Base-by-base conservation (phyloP, 2,329 filamentous ascomycete genomes). In the Fragosphaeria purpurea region DNA sequence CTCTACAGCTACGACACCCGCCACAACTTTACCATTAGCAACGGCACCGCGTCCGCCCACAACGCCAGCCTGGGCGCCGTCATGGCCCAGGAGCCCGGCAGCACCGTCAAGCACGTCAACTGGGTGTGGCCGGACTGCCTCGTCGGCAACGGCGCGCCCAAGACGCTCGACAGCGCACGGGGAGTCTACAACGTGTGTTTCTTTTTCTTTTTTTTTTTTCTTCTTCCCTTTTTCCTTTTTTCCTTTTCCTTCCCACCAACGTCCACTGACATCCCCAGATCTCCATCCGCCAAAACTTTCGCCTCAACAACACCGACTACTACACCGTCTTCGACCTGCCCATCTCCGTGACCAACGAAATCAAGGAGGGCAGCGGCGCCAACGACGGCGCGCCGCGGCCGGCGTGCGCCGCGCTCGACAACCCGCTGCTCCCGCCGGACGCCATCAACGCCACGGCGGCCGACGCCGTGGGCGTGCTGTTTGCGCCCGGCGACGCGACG, bases 261-360 rank as follows among this genome's bases (percentile, higher is more conserved):
- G n/a, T n/a, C n/a, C n/a, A 7, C 5, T 13, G 1, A 11, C 31
- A 13, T n/a, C 22, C 22, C 33, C 49, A 80, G 75, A 81, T 87
- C 59, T 85, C 82, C 6, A 84, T 87, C 58, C 81, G 82, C 50
- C 83, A 87, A 59, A 82, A 75, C 58, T 87, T 85, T 62, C 74
- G 79, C 10, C 70, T 85, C 50, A 85, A 86, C 60, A 74, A 71
- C 10, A 71, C 73, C 2, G 71, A 83, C 44, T 73, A 79, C 58
- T 86, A 86, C 63, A 86, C 82, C 7, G 76, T 87, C 49, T 86
- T 86, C 58, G 80, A 87, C 57, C 66, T 86, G 10, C 83, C 83
- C 13, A 82, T 87, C 56, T 72, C 74, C 4, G 76, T 86, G 39
- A 84, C 82, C 6, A 87, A 87, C 62, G 70, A 68, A 40, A 86